Evolutionary conservation across 768 basidiomycete species (phyloP).

Genomic region (Hydnum rufescens): DNA sequence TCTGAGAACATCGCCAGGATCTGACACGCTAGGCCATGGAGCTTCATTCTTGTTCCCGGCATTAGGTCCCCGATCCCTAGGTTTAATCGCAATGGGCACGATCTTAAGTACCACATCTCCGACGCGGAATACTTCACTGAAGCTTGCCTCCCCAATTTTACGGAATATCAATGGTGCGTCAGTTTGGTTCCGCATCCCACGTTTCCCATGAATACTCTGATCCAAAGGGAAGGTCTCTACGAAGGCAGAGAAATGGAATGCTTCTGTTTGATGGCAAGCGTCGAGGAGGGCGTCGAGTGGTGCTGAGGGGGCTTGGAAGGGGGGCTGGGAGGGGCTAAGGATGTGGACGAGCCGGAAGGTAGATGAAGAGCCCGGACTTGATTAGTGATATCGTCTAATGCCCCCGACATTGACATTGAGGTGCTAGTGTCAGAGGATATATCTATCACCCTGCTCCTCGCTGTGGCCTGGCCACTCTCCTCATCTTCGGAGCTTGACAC

Average conservation of each 20-base stretch:
- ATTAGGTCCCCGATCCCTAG: not conserved
- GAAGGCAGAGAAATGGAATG: conserved; percentile 54
- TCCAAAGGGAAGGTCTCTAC: conserved; percentile 59
- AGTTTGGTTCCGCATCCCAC: too few relatives aligned
- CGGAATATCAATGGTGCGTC: not conserved
- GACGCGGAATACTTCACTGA: conserved; percentile 88
- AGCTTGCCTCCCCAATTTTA: conserved; percentile 94
- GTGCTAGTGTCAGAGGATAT: too few relatives aligned
- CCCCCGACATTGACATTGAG: too few relatives aligned
- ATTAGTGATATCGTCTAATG: too few relatives aligned
- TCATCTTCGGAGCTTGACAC: too few relatives aligned
- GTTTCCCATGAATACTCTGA: conserved; percentile 14
- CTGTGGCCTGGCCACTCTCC: too few relatives aligned
- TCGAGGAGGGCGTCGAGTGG: not conserved
- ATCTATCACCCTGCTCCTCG: too few relatives aligned
- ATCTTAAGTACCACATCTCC: conserved; percentile 81
- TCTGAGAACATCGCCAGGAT: conserved; percentile 56
- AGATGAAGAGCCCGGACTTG: too few relatives aligned
- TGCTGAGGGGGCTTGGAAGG: not conserved
- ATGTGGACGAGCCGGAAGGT: not conserved
- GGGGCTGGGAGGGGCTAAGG: not conserved
- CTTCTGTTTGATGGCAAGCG: not conserved
- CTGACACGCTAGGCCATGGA: conserved; percentile 39
- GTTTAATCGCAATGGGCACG: conserved; percentile 39
- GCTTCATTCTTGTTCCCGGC: not conserved